phyloP scores from a whole-genome alignment of 176 grass and related monocot genomes.

The Urochloa ruziziensis region DNA sequence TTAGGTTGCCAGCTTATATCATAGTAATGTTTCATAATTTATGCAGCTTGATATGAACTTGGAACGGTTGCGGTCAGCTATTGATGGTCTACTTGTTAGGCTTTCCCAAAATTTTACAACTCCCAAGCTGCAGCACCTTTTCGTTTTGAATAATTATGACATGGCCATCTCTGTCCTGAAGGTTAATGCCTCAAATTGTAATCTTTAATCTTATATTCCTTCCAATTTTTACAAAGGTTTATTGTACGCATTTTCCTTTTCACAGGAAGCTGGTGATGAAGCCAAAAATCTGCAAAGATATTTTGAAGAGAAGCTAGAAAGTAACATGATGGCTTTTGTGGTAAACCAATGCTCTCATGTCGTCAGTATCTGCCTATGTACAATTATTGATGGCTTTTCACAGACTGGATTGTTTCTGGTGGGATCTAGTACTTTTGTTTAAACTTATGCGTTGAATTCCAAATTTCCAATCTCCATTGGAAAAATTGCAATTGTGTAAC shows the following conservation, averaged over 20 bases:
- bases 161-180: slow-evolving; percentile 86
- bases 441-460: not conserved
- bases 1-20: slow-evolving; percentile 14
- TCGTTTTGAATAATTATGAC: slow-evolving; percentile 97
- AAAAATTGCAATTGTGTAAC: not conserved
- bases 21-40: slow-evolving; percentile 30
- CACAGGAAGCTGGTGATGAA: slow-evolving; percentile 61
- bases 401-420: not conserved
- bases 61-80: slow-evolving; percentile 64
- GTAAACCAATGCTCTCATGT: slow-evolving; percentile 38
- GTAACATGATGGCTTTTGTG: slow-evolving; percentile 74
- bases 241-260: not conserved
- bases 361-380: not conserved
- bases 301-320: slow-evolving; percentile 85
- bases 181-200: slow-evolving; percentile 33
- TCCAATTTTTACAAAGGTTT: not conserved
- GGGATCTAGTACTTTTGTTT: slow-evolving; percentile 6
- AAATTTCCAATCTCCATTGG: not conserved
- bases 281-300: slow-evolving; percentile 56
- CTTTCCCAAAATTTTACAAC: slow-evolving; percentile 59
- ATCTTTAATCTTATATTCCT: not conserved
- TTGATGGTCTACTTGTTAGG: slow-evolving; percentile 69
- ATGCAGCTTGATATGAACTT: slow-evolving; percentile 82
- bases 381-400: not conserved
- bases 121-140: slow-evolving; percentile 65